Evolutionary conservation across 768 basidiomycete species (phyloP).

Genomic region (Mycena epipterygia): DNA sequence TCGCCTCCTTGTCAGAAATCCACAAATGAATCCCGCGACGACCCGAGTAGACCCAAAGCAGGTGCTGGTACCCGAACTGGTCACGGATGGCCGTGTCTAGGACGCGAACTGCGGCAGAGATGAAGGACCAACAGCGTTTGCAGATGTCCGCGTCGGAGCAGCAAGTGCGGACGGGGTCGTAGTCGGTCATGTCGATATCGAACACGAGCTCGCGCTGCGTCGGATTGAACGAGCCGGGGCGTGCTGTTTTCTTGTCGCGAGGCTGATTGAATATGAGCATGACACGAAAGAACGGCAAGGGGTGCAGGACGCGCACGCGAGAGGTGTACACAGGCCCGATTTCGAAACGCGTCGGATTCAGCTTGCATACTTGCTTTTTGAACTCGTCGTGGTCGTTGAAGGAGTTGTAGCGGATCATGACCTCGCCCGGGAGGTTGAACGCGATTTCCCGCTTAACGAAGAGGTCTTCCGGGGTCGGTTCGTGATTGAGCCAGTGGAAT

Average conservation of each 20-base stretch:
- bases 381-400: conserved; percentile 89
- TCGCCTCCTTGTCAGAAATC: conserved; percentile 92
- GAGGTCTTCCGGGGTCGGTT: conserved; percentile 80
- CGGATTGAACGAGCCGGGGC: conserved; percentile 78
- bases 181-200: conserved; percentile 99
- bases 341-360: conserved; percentile 95
- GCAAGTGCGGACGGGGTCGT: conserved; percentile 95
- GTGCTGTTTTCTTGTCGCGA: conserved; percentile 86
- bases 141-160: conserved; percentile 94
- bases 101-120: conserved; percentile 91
- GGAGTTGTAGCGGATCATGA: conserved; percentile 95
- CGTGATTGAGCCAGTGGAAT: conserved; percentile 96
- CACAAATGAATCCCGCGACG: conserved; percentile 98
- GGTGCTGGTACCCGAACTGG: conserved; percentile 91
- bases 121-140: conserved; percentile 94
- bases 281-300: neutral
- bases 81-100: conserved; percentile 84
- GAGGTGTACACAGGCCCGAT: conserved; percentile 95
- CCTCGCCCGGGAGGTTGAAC: conserved; percentile 91
- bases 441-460: conserved; percentile 97
- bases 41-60: conserved; percentile 99
- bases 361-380: conserved; percentile 87
- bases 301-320: conserved; percentile 77
- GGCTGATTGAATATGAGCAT: conserved; percentile 66
- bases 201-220: conserved; percentile 93